Evolutionary conservation across 345 rosid genomes (phyloP).

Genomic region (Citrus hindsii): DNA sequence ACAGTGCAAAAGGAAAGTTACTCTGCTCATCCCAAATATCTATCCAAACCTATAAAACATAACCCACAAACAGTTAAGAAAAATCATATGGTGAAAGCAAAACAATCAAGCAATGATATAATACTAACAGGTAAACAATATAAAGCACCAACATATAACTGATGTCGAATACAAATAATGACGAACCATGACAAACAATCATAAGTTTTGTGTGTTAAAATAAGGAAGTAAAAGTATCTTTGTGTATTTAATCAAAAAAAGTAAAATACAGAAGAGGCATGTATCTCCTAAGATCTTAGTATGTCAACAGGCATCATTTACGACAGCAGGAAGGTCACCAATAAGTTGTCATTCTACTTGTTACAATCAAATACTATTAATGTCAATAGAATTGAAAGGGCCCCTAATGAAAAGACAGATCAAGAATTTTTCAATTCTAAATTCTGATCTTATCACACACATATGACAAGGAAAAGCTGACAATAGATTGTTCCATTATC

Average conservation of each 20-base stretch:
- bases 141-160: not conserved
- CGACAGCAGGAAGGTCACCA: not conserved
- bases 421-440: not conserved
- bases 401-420: not conserved
- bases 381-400: not conserved
- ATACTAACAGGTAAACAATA: not conserved
- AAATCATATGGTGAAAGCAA: not conserved
- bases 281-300: not conserved
- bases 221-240: not conserved
- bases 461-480: not conserved
- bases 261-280: not conserved
- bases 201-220: not conserved
- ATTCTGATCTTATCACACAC: not conserved
- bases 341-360: not conserved
- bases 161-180: not conserved
- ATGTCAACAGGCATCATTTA: not conserved
- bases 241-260: not conserved
- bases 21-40: not conserved
- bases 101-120: not conserved
- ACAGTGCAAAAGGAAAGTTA: not conserved
- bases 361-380: not conserved
- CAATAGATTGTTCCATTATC: not conserved
- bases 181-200: not conserved
- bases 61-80: not conserved
- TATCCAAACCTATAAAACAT: not conserved